Evolutionary conservation across 495 filamentous ascomycete genomes (phyloP).

Genomic region (Aspergillus steynii): DNA sequence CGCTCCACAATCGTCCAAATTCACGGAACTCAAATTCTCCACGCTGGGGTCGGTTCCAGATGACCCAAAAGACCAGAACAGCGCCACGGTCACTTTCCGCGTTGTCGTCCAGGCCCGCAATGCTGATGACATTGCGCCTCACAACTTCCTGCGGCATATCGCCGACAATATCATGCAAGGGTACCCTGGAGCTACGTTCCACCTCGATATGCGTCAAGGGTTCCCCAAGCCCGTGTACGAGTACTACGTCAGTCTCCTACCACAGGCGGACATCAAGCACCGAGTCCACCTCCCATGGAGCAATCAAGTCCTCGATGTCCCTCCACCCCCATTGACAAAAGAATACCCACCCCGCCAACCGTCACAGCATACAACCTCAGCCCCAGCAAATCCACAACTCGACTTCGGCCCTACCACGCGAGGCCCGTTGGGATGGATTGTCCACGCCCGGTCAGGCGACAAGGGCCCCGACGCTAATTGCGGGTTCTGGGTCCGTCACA

Average conservation of each 20-base stretch:
- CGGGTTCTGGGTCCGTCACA: constrained; percentile 53
- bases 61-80: constrained; percentile 35
- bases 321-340: constrained; percentile 31
- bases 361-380: constrained; percentile 30
- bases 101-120: constrained; percentile 39
- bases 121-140: constrained; percentile 35
- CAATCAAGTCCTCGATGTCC: constrained; percentile 30
- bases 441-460: constrained; percentile 53
- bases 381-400: constrained; percentile 17
- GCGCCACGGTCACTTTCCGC: constrained; percentile 39
- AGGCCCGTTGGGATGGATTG: constrained; percentile 48
- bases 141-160: constrained; percentile 36
- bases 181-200: constrained; percentile 44
- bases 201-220: constrained; percentile 40
- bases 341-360: constrained; percentile 38
- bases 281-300: constrained; percentile 42
- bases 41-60: constrained; percentile 31
- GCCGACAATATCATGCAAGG: constrained; percentile 45
- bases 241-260: constrained; percentile 46
- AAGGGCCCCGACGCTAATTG: constrained; percentile 55
- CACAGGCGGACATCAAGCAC: constrained; percentile 39
- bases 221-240: constrained; percentile 41
- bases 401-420: constrained; percentile 44
- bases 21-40: constrained; percentile 33
- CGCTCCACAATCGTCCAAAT: constrained; percentile 23